These are phyloP conservation scores for Allomyces javanicus DNA, from an alignment of 192 early-diverging fungal genomes.

Conservation along the genomic window DNA sequence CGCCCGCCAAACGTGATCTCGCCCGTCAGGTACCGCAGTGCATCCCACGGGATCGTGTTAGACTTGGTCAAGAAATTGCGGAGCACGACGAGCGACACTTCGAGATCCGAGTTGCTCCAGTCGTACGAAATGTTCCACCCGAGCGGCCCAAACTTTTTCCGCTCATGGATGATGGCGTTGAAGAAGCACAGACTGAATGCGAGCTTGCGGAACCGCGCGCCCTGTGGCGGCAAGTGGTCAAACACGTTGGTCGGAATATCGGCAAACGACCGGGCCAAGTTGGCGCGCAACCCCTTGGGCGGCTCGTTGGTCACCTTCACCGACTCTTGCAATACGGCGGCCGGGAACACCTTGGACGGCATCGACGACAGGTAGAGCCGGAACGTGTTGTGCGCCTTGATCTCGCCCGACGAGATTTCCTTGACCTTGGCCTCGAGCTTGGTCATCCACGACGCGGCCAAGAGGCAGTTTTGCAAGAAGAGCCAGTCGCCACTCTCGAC, in stretches of 20 bases:
- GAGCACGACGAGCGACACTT: constrained; percentile 66
- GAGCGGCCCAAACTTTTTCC: constrained; percentile 84
- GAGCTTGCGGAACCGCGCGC: constrained; percentile 76
- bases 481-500: constrained; percentile 82
- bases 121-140: constrained; percentile 97
- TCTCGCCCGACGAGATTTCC: constrained; percentile 8
- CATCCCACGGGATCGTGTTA: constrained; percentile 89
- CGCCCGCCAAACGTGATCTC: constrained; percentile 92
- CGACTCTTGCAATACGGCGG: constrained; percentile 69
- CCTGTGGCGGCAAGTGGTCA: constrained; percentile 47
- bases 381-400: constrained; percentile 70
- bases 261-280: constrained; percentile 58
- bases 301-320: constrained; percentile 92
- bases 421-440: constrained; percentile 90
- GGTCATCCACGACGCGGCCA: constrained; percentile 78
- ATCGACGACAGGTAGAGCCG: constrained; percentile 95
- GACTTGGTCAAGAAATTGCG: constrained; percentile 81
- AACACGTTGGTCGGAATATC: constrained; percentile 32
- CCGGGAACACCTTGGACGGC: constrained; percentile 85
- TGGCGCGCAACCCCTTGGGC: constrained; percentile 85
- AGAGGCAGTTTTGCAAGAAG: constrained; percentile 91
- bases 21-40: constrained; percentile 64
- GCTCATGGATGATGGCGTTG: constrained; percentile 84
- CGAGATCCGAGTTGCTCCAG: constrained; percentile 94
- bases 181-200: constrained; percentile 67